These are phyloP conservation scores for Hsuehochloa calcarea DNA, from an alignment of 176 grass and related monocot species.

Conservation along the genomic window DNA sequence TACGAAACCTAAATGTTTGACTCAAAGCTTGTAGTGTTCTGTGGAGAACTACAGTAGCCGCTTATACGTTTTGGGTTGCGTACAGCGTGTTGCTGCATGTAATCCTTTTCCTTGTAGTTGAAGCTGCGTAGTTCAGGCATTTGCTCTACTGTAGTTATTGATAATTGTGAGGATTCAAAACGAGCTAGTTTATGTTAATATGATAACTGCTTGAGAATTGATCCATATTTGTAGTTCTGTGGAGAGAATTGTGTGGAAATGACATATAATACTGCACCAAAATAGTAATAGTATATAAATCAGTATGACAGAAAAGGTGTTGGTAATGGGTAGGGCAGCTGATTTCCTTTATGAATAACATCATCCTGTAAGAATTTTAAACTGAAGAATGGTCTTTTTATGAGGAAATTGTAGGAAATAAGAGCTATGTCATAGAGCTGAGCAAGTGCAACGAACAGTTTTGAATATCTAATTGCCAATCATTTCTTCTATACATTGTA, in stretches of 20 bases:
- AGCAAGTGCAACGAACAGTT: not conserved
- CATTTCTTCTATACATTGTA: not conserved
- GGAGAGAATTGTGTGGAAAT: not conserved
- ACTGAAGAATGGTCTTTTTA: not conserved
- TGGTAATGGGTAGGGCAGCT: too few species aligned
- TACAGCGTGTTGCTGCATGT: slow-evolving; percentile 10
- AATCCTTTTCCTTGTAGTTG: not conserved
- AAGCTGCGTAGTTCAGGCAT: slow-evolving; percentile 2
- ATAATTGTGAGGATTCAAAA: not conserved
- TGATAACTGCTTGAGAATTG: not conserved
- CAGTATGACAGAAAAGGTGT: not conserved
- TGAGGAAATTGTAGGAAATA: not conserved
- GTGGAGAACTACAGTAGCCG: not conserved
- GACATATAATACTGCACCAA: not conserved
- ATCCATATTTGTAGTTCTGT: not conserved
- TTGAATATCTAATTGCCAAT: not conserved
- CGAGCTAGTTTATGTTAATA: not conserved
- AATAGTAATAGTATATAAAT: not conserved
- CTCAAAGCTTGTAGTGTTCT: not conserved
- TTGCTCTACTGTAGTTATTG: not conserved
- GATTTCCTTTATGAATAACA: not conserved
- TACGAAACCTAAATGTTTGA: not conserved
- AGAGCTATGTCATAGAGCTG: not conserved
- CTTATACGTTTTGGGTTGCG: not conserved
- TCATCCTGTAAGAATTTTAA: not conserved